Evolutionary conservation across 495 filamentous ascomycete genomes (phyloP), one percentile per base, ranked within the genome.

Genomic region (Aspergillus haitiensis): DNA sequence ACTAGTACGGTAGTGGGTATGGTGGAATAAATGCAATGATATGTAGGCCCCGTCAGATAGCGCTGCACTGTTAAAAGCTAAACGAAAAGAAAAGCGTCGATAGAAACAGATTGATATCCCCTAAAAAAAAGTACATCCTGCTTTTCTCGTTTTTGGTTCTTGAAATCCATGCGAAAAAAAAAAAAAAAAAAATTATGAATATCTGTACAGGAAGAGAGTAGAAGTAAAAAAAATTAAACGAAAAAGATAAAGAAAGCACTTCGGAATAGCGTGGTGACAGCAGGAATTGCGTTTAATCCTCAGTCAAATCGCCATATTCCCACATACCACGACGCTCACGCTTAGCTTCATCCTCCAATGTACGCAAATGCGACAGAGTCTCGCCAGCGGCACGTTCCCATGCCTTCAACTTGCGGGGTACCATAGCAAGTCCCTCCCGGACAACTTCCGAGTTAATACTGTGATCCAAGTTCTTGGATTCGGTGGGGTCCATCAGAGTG

Each of bases 291-390:
- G 34, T 7, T 67, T 86, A 91, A 73, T 96, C 92, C 77, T 93
- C 91, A 13, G 88, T 92, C 71, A 95, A 77, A 74, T 98, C 95
- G 58, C 95, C 95, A 77, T 98, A 98, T 80, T 98, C 93, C 92
- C 92, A 98, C 80, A 97, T 93, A 46, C 95, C 95, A 55, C 84
- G 79, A 57, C 89, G 83, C 60, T 84, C 84, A 8, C 80, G 72
- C 81, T 91, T 94, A 4, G 95, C 94, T 73, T 86, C 80, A 13
- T 81, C 75, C 76, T 96, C 86, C 57, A 83, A 82, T 66, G 82
- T 80, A 60, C 77, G 84, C 57, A 97, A 79, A 55, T 74, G 68
- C 9, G 73, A 84, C 62, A 98, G 73, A 15, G 90, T 84, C 32
- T 89, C 86, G 56, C 80, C 81, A 27, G 86, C 87, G 7, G 86